These are phyloP conservation scores for Ganoderma boninense DNA, from an alignment of 1,284 basidiomycete genomes.

Conservation along the genomic window DNA sequence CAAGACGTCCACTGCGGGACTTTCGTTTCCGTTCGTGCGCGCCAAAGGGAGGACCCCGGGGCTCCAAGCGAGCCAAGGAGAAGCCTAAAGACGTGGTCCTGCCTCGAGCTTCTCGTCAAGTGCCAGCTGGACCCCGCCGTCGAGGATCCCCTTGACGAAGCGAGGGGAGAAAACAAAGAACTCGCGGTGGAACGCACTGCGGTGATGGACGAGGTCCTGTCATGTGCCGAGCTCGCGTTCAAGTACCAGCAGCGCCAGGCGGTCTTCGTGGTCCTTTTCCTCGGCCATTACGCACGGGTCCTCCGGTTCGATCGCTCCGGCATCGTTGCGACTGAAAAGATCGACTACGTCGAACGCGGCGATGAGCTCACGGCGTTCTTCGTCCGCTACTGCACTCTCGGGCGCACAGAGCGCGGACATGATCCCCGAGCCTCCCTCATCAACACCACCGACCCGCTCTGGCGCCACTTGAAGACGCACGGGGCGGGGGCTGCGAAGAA, in stretches of 20 bases:
- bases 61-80: too few relatives aligned
- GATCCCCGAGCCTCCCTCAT: constrained; percentile 19
- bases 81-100: background rate
- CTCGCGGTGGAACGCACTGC: background rate
- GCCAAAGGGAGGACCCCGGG: background rate
- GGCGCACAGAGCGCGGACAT: constrained; percentile 10
- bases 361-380: constrained; percentile 2
- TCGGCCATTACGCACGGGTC: constrained; percentile 24
- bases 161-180: background rate
- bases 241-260: constrained; percentile 16
- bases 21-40: background rate
- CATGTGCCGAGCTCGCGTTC: constrained; percentile 21
- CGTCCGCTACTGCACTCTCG: constrained; percentile 6
- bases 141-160: constrained; percentile 12
- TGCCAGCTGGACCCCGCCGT: constrained; percentile 5
- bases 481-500: background rate
- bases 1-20: constrained; percentile 9
- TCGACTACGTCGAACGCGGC: constrained; percentile 19
- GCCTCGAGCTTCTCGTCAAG: constrained; percentile 18
- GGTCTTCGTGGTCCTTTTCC: constrained; percentile 19
- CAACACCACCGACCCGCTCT: background rate
- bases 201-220: constrained; percentile 14
- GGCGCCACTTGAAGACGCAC: background rate
- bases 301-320: constrained; percentile 20
- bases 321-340: constrained; percentile 11